Conservation (phyloP, 2,329 filamentous ascomycete species). For the Penicillium carneum region DNA sequence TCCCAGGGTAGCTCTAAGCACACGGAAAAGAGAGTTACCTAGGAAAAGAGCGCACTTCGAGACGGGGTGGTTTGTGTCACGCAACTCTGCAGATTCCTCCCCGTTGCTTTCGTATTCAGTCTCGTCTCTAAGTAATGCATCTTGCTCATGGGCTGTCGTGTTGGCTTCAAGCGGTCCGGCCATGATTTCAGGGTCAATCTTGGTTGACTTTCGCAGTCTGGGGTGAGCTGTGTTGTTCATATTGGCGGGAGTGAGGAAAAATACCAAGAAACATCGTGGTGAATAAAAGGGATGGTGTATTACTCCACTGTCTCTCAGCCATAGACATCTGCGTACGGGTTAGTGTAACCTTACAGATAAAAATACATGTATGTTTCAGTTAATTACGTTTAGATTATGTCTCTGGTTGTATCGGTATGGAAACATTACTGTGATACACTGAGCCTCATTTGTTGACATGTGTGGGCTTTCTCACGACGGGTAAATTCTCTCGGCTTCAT, state of each 20-base stretch:
- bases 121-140: background rate
- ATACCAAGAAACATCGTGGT: background rate
- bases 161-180: background rate
- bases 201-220: slow-evolving; percentile 17
- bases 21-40: slow-evolving; percentile 53
- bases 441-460: slow-evolving; percentile 3
- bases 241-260: background rate
- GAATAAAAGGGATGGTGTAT: slow-evolving; percentile 7
- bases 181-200: slow-evolving; percentile 7
- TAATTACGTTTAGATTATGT: background rate
- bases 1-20: slow-evolving; percentile 60
- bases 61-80: background rate
- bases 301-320: background rate
- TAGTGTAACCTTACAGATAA: background rate
- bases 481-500: slow-evolving; percentile 1
- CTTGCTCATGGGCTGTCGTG: background rate
- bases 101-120: background rate
- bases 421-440: background rate
- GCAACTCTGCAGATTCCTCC: background rate
- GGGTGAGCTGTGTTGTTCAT: slow-evolving; percentile 12
- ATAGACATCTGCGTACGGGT: background rate
- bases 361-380: background rate
- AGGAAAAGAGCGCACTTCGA: slow-evolving; percentile 41
- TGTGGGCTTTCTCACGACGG: background rate
- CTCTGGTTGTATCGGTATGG: background rate